Base-by-base conservation (phyloP, 1,284 basidiomycete genomes). In the Phellinidium pouzarii region DNA sequence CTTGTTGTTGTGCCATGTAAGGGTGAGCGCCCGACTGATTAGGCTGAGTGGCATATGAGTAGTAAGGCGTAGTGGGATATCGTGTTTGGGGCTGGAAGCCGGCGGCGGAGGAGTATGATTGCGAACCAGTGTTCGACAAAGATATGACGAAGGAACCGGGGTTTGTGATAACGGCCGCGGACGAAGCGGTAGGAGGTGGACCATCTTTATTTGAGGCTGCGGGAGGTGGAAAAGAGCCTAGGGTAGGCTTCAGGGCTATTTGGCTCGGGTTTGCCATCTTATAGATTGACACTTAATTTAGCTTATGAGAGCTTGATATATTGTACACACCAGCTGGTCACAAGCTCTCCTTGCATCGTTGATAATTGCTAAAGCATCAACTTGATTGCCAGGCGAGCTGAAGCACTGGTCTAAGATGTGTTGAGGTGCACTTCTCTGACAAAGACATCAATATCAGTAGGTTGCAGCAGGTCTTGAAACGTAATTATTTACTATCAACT, bases 381-480 rank as follows among this genome's bases (percentile, higher is more conserved):
- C 74, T 59, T 84, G 84, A 54, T 71, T 76, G 6, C 72, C 71
- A 9, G 82, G 78, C 74, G 82, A 77, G 58, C 84, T 81, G 63
- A 89, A 89, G 62, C 83, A 87, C 64, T 90, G 87, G 2, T 84
- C 80, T 37, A 90, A 75, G 27, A 89, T 84, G 54, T 85, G 64
- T 7, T 84, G 78, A 40, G 82, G 75, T 0, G 87, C 59, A n/a
- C 50, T 41, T 82, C 45, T 72, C 82, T 80, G 86, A 84, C 84
- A 87, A 65, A 31, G 60, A 50, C 53, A 50, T 52, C 34, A 19
- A 51, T 51, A 51, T 54, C 59, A 58, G 42, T 58, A 51, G 12
- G 29, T 42, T 29, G 31, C 54, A 52, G 31, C 54, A 52, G 29
- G 29, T 43, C 22, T 25, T 58, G 55, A 45, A 55, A 52, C 52